Conservation (phyloP, 805 yeast species). For the Candida maltosa region DNA sequence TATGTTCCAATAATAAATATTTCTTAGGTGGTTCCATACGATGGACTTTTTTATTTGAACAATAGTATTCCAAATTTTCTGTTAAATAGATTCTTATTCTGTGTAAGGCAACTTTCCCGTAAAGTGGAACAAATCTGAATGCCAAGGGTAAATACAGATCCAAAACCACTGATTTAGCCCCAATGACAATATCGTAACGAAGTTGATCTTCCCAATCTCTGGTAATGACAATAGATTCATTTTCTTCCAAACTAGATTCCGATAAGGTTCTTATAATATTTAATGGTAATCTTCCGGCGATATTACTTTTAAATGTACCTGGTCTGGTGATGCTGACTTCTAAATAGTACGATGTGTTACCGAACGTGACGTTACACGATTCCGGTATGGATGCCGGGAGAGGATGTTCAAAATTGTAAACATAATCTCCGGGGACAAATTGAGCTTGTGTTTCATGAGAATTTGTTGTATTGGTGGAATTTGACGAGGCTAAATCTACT, state of each 20-base stretch:
- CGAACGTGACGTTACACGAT: constrained; percentile 72
- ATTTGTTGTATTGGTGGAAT: too few species aligned
- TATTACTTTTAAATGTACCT: constrained; percentile 82
- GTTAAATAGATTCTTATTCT: constrained; percentile 82
- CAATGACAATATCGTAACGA: constrained; percentile 85
- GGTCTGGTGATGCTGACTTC: constrained; percentile 69
- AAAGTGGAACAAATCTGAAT: constrained; percentile 75
- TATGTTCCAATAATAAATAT: constrained; percentile 75
- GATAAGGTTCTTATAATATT: constrained; percentile 72
- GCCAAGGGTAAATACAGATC: constrained; percentile 83
- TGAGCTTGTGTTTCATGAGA: too few species aligned
- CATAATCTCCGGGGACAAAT: constrained; percentile 72
- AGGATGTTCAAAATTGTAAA: constrained; percentile 88
- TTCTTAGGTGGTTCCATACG: constrained; percentile 88
- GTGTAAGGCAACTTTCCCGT: constrained; percentile 81
- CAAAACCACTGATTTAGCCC: constrained; percentile 82
- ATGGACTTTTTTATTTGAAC: constrained; percentile 83
- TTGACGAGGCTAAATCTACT: too few species aligned
- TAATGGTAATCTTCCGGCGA: constrained; percentile 62
- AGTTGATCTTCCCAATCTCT: constrained; percentile 93
- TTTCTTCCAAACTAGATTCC: constrained; percentile 77
- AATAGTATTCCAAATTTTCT: constrained; percentile 87
- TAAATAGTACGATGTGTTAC: constrained; percentile 67
- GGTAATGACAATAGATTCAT: constrained; percentile 88
- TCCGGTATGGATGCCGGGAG: constrained; percentile 83